Evolutionary conservation across 2,329 filamentous ascomycete genomes (phyloP).

Genomic region (Leptographium flavum): DNA sequence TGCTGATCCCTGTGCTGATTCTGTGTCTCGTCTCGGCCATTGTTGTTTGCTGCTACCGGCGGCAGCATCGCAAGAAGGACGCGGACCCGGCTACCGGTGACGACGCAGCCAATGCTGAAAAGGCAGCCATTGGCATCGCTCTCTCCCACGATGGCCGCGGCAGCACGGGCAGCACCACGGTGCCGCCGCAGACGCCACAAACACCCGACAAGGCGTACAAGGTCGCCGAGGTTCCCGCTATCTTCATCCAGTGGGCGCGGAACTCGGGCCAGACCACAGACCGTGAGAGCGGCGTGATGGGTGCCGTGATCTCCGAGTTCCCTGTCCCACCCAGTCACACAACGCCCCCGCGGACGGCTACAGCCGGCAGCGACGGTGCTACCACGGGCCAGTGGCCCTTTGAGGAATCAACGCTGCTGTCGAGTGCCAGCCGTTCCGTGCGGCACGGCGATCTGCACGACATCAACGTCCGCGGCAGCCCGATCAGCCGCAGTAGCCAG

Average conservation of each 20-base stretch:
- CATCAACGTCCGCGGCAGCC: background rate
- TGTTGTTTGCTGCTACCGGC: constrained; percentile 13
- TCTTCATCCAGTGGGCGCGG: background rate
- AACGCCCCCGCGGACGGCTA: background rate
- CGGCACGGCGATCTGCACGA: background rate
- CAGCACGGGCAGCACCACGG: background rate
- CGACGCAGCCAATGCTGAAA: constrained; percentile 11
- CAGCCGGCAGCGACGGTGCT: background rate
- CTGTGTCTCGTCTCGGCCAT: constrained; percentile 20
- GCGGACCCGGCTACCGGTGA: constrained; percentile 9
- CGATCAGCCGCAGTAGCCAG: too few species aligned
- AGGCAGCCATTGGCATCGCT: background rate
- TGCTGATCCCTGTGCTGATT: constrained; percentile 28
- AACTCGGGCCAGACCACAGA: background rate
- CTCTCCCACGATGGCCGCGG: background rate
- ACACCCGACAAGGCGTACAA: background rate
- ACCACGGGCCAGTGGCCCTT: constrained; percentile 8
- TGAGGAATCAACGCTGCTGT: constrained; percentile 9
- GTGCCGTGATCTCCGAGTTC: constrained; percentile 6
- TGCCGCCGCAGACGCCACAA: background rate
- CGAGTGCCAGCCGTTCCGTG: constrained; percentile 1
- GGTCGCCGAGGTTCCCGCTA: background rate
- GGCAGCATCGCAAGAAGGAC: constrained; percentile 14
- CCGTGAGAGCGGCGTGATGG: background rate
- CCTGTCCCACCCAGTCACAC: constrained; percentile 4